These are phyloP conservation scores for Thraustotheca clavata DNA, from an alignment of 352 stramenopile species.

Conservation along the genomic window DNA sequence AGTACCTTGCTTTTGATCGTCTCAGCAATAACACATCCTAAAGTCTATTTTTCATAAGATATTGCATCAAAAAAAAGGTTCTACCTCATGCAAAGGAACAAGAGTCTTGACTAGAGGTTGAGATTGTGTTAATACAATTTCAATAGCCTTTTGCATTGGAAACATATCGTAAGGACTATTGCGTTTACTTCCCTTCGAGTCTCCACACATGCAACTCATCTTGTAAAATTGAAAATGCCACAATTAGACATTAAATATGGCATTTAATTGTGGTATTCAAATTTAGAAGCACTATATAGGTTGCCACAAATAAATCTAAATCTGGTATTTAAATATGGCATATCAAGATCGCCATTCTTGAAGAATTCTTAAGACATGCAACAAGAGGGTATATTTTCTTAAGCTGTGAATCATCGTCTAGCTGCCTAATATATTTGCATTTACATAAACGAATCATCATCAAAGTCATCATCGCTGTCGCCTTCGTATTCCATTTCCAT, in stretches of 20 bases:
- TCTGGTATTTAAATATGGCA: too few species aligned
- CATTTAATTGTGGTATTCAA: too few species aligned
- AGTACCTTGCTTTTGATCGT: conserved; percentile 37
- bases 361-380: too few species aligned
- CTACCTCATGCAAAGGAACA: conserved; percentile 27
- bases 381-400: too few species aligned
- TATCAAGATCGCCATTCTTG: too few species aligned
- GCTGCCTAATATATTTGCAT: conserved; percentile 10
- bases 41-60: conserved; percentile 19
- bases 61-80: background rate
- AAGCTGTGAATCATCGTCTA: too few species aligned
- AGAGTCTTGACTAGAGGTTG: conserved; percentile 31
- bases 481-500: conserved; percentile 91
- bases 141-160: conserved; percentile 42
- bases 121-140: conserved; percentile 39
- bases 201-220: conserved; percentile 21
- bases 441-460: conserved; percentile 76
- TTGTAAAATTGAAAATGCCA: background rate
- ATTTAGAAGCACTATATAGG: too few species aligned
- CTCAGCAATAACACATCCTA: conserved; percentile 46
- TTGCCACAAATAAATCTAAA: too few species aligned
- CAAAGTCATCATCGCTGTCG: conserved; percentile 74
- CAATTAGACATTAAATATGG: background rate
- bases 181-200: conserved; percentile 23
- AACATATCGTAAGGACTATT: conserved; percentile 77